Conservation (phyloP, 2,329 filamentous ascomycete genomes). For the Colletotrichum gloeosporioides region DNA sequence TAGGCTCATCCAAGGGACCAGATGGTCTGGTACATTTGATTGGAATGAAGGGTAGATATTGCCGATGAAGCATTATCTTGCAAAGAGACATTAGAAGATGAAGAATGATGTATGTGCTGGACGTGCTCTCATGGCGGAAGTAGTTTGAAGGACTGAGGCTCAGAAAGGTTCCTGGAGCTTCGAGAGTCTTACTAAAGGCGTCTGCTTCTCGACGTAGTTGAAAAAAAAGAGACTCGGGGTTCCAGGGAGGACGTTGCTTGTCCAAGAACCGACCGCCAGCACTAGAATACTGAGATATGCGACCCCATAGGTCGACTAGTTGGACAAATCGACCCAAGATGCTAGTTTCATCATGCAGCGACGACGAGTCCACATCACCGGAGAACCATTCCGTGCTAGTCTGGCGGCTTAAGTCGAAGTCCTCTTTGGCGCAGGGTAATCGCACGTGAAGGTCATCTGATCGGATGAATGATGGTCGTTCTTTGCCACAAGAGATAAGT, state of each 20-base stretch:
- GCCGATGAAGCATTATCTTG: slow-evolving; percentile 70
- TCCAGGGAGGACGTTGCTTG: slow-evolving; percentile 62
- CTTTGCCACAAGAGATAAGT: slow-evolving; percentile 69
- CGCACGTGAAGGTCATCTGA: slow-evolving; percentile 66
- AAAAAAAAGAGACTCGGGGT: slow-evolving; percentile 58
- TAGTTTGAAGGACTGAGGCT: slow-evolving; percentile 64
- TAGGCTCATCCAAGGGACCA: slow-evolving; percentile 64
- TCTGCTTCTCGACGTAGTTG: slow-evolving; percentile 56
- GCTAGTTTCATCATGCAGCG: slow-evolving; percentile 43
- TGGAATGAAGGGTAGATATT: slow-evolving; percentile 72
- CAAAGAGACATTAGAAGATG: slow-evolving; percentile 71
- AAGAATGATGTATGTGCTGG: slow-evolving; percentile 68
- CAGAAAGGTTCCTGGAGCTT: slow-evolving; percentile 35
- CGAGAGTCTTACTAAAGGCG: slow-evolving; percentile 49
- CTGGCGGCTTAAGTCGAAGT: slow-evolving; percentile 66
- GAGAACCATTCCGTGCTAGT: slow-evolving; percentile 49
- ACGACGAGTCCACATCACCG: slow-evolving; percentile 36
- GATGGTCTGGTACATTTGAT: slow-evolving; percentile 52
- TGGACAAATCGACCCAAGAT: slow-evolving; percentile 58
- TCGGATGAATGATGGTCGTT: slow-evolving; percentile 64
- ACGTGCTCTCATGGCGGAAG: slow-evolving; percentile 68
- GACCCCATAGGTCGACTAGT: slow-evolving; percentile 63
- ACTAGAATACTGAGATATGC: slow-evolving; percentile 60
- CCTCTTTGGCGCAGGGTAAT: slow-evolving; percentile 69
- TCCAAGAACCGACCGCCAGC: slow-evolving; percentile 56